Percentiles rank a stretch among this genome's conserved stretches.
These are phyloP conservation scores for Mortierella hygrophila DNA, from an alignment of 192 early-diverging fungal species.

Conservation along the genomic window DNA sequence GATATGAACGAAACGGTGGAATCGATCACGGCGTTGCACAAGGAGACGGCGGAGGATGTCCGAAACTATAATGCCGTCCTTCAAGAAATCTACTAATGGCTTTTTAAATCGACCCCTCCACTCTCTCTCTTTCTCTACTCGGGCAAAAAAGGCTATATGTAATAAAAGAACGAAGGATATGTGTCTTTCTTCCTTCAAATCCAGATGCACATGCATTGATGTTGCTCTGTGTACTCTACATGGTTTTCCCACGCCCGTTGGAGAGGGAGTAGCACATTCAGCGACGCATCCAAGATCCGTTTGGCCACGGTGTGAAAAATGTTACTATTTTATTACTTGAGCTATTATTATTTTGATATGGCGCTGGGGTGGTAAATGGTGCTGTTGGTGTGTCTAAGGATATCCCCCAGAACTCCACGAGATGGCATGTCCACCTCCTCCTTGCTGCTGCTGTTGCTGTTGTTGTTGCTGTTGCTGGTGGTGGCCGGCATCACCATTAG, in stretches of 20 bases:
- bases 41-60: conserved; percentile 2
- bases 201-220: no score
- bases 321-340: no score
- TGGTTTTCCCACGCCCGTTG: no score
- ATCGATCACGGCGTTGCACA: conserved; percentile 27
- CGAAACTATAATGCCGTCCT: background rate
- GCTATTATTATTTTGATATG: no score
- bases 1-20: conserved; percentile 35
- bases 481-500: background rate
- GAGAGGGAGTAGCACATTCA: no score
- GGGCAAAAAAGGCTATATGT: no score
- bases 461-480: conserved; percentile 30
- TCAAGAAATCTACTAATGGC: background rate
- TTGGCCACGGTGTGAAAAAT: no score
- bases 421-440: conserved; percentile 28
- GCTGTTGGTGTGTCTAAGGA: conserved; percentile 5
- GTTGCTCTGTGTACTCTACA: no score
- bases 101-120: background rate
- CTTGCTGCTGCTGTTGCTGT: conserved; percentile 20
- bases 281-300: no score
- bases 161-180: no score
- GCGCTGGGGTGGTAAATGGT: background rate
- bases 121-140: no score
- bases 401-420: conserved; percentile 47
- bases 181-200: no score